A percentile compares a stretch with the other conserved stretches of the same genome.
Evolutionary conservation across 2,329 filamentous ascomycete species (phyloP).

Genomic region (Claviceps humidiphila): DNA sequence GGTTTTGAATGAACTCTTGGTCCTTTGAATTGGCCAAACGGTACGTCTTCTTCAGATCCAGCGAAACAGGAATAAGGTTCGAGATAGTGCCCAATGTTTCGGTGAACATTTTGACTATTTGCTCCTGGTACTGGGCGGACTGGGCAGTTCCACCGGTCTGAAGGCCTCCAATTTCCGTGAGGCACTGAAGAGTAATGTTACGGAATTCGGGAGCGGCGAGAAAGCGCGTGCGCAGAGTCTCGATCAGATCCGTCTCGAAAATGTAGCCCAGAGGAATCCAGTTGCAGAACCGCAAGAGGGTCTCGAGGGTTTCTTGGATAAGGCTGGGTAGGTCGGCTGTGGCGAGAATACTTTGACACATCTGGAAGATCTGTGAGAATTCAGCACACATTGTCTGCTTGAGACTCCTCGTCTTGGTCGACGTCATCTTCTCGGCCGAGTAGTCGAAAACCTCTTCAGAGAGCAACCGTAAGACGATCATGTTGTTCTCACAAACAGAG

Average conservation of each 20-base stretch:
- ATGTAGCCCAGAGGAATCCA: constrained; percentile 99
- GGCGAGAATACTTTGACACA: constrained; percentile 89
- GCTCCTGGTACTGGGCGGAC: constrained; percentile 74
- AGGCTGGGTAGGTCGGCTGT: constrained; percentile 79
- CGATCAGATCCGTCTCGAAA: constrained; percentile 93
- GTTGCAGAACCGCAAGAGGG: constrained; percentile 89
- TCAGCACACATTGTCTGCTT: constrained; percentile 99
- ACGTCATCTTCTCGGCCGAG: constrained; percentile 99
- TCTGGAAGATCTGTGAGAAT: constrained; percentile 95
- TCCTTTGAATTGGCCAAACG: constrained; percentile 82
- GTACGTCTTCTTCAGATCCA: constrained; percentile 87
- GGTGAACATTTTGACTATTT: constrained; percentile 96
- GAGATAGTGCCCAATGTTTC: constrained; percentile 88
- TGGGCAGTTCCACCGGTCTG: constrained; percentile 63
- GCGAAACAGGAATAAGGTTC: constrained; percentile 77
- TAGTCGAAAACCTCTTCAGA: constrained; percentile 99
- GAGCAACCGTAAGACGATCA: constrained; percentile 88
- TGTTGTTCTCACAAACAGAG: constrained; percentile 99
- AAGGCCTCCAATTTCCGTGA: constrained; percentile 92
- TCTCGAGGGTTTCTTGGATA: constrained; percentile 94
- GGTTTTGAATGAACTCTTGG: constrained; percentile 94
- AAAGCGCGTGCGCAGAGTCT: constrained; percentile 84
- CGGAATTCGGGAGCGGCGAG: constrained; percentile 89
- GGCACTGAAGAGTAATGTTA: constrained; percentile 88
- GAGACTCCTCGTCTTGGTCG: constrained; percentile 84